Base-by-base conservation (phyloP, 2,329 filamentous ascomycete genomes). In the Alternaria triticina region DNA sequence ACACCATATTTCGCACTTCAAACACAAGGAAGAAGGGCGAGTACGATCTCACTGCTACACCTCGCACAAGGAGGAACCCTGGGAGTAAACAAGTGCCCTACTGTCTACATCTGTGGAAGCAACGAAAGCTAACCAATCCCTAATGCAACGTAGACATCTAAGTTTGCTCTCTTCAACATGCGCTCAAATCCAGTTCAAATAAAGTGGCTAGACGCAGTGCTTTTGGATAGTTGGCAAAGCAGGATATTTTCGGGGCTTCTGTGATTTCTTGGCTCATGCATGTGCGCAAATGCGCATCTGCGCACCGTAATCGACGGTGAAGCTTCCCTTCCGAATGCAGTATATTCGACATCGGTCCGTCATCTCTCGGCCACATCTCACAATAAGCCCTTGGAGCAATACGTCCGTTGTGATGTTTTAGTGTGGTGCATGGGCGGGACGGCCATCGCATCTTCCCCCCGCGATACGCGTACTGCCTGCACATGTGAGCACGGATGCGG, bases 281-380 rank as follows among this genome's bases (percentile, higher is more conserved):
- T 30, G 49, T 61, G 62, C 54, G 28, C 46, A 55, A 51, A 33
- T 66, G 61, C 61, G 64, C 64, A 63, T 61, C 22, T 66, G 60
- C 57, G 61, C 57, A 43, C 47, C n/a, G 54, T 46, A 44, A 64
- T 64, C 64, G 47, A 67, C 27, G 25, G 52, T 10, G 1, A 15
- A 6, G 15, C n/a, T 5, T 43, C 44, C 46, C 28, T 66, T 57
- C 64, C 56, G 27, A 43, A 54, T 44, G 13, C 30, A 44, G 64
- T 22, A 64, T 25, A 4, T 61, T 23, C 11, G 50, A 9, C n/a
- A 54, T 20, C 22, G 15, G 20, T 40, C 30, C 8, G 45, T 27
- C 45, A 4, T 49, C 2, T 8, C 36, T 49, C 15, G 23, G 20
- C 15, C 49, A n/a, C 13, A 8, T 17, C 17, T 51, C 5, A 33